Base-by-base conservation (phyloP, 202 grass and related monocot genomes). In the Alloteropsis angusta region DNA sequence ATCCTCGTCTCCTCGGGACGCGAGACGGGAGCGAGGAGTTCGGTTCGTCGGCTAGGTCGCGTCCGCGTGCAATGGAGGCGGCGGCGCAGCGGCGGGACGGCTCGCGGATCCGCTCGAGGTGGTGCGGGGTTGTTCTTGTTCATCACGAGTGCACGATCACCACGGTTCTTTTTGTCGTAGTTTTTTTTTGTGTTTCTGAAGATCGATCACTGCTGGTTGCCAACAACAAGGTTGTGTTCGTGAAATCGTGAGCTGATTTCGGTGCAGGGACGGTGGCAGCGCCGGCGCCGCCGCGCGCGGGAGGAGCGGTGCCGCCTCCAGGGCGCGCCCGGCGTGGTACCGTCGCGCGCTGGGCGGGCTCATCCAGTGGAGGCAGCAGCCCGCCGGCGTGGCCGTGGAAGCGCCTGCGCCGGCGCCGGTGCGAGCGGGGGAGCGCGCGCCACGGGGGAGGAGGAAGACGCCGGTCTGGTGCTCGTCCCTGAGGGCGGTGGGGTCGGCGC, bases 381-480 rank as follows among this genome's bases (percentile, higher is more conserved):
- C 19, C 13, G 22, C 86, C 11, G 28, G 65, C 50, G 50, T 66
- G 28, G 28, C 65, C 50, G 50, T 66, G 28, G 77, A 21, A 4
- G 32, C 64, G 6, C 53, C 56, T 17, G 7, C 48, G 2, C 15
- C 12, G 68, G 28, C 62, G 0, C 0, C 4, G 2, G 7, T n/a
- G 49, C 28, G 28, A 3, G 28, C 47, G 39, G 13, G 17, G 15
- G 75, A 58, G 62, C 19, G 45, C 34, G 9, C 65, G 7, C 45
- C 19, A 47, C 61, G 41, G 18, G 4, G 22, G 46, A 72, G 67
- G 34, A 70, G 50, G 8, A 41, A 9, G 7, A 1, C 55, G 69
- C 64, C 60, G 44, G 80, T 57, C 55, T 82, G 68, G 74, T 81
- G 75, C 60, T 69, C 84, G 12, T 79, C 88, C 9, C 42, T 83